Evolutionary conservation across 352 stramenopile species (phyloP).

Genomic region (Globisporangium spiculum): DNA sequence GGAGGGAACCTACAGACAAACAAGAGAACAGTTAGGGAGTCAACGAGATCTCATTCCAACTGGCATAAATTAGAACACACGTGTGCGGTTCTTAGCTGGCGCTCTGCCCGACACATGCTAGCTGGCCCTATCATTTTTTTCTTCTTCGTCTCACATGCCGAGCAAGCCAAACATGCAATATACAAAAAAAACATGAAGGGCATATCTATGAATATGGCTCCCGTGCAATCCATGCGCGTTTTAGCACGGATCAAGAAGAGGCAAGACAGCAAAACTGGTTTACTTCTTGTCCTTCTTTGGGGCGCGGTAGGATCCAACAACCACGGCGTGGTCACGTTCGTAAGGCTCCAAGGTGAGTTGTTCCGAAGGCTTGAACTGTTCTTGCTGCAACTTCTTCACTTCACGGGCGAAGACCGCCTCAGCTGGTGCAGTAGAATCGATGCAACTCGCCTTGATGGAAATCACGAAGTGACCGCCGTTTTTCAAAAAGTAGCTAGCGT

Average conservation of each 20-base stretch:
- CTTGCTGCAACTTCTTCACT: conserved; percentile 97
- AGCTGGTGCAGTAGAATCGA: conserved; percentile 97
- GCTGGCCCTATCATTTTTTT: neutral
- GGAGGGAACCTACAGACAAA: conserved; percentile 34
- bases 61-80: conserved; percentile 25
- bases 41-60: conserved; percentile 18
- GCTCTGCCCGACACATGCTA: neutral
- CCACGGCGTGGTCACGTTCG: conserved; percentile 98
- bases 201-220: conserved; percentile 26
- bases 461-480: conserved; percentile 99
- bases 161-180: conserved; percentile 8
- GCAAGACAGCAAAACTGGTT: conserved; percentile 19
- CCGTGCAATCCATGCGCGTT: neutral
- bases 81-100: neutral
- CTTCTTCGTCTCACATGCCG: neutral
- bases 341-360: conserved; percentile 99
- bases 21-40: conserved; percentile 5
- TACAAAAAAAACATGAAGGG: conserved; percentile 10
- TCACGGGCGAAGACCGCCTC: conserved; percentile 97
- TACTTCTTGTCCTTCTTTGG: conserved; percentile 94
- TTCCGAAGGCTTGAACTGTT: conserved; percentile 99
- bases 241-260: conserved; percentile 8
- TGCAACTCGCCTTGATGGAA: conserved; percentile 99
- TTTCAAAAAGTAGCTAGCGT: conserved; percentile 99
- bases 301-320: conserved; percentile 96